phyloP scores from a whole-genome alignment of 768 basidiomycete genomes.

The Russula virescens region DNA sequence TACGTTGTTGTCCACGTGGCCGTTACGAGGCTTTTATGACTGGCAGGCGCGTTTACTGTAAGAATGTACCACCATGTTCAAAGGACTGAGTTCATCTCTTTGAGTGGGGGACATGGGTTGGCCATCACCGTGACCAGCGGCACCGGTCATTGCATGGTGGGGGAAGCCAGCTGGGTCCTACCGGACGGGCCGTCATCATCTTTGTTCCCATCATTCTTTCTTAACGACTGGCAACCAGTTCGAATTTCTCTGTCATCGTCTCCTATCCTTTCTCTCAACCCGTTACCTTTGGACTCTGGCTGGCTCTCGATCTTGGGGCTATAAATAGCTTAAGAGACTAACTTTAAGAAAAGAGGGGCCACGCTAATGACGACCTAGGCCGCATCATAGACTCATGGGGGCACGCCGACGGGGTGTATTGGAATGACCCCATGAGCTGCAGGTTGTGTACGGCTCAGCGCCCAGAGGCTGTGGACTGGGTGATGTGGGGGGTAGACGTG shows the following conservation, averaged over 20 bases:
- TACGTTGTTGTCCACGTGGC: constrained; percentile 9
- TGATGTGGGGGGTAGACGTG: not conserved
- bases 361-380: constrained; percentile 2
- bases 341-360: not conserved
- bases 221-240: constrained; percentile 8
- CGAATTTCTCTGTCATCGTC: not conserved
- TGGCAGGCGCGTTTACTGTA: not conserved
- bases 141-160: constrained; percentile 1
- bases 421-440: constrained; percentile 1
- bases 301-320: not conserved
- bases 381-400: constrained; percentile 5
- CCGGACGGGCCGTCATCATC: constrained; percentile 8
- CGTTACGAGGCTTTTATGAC: not conserved
- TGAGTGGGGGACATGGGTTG: not conserved
- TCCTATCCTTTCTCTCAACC: constrained; percentile 4
- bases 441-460: not conserved
- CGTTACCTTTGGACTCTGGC: not conserved
- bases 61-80: constrained; percentile 9
- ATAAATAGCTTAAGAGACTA: not conserved
- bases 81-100: not conserved
- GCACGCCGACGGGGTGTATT: constrained; percentile 4
- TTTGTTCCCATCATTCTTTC: constrained; percentile 14
- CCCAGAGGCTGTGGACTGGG: not conserved
- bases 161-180: not conserved
- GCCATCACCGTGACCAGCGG: constrained; percentile 18